A percentile compares a stretch with the other conserved stretches of the same genome.
These are phyloP conservation scores for Umbelopsis sp. DNA, from an alignment of 371 early-diverging fungal species.

Conservation along the genomic window DNA sequence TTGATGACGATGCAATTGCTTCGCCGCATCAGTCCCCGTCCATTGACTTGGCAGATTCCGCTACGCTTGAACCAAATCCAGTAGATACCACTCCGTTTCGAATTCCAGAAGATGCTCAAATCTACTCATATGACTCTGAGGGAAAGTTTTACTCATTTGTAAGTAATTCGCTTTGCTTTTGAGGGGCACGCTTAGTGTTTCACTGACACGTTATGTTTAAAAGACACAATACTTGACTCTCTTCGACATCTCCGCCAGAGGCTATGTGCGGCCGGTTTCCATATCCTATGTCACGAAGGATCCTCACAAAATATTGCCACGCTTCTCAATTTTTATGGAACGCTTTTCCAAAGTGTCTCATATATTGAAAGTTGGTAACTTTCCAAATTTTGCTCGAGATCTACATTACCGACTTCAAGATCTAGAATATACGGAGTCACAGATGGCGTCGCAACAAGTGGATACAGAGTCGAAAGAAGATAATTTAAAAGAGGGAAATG, in stretches of 20 bases:
- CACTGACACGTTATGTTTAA: not conserved
- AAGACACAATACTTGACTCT: conserved; percentile 64
- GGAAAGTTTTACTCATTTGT: conserved; percentile 61
- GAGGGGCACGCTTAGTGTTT: not conserved
- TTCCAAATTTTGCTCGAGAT: conserved; percentile 56
- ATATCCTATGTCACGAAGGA: conserved; percentile 61
- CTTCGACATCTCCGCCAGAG: conserved; percentile 63
- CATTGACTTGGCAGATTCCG: conserved; percentile 15
- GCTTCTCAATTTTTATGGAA: conserved; percentile 51
- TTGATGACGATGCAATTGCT: conserved; percentile 3
- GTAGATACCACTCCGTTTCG: conserved; percentile 39
- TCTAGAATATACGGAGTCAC: conserved; percentile 50
- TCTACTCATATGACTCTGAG: conserved; percentile 56
- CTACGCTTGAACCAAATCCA: not conserved
- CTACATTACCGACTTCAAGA: conserved; percentile 54
- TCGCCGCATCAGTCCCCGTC: conserved; percentile 14
- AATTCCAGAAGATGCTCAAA: conserved; percentile 65
- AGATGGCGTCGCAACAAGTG: not conserved
- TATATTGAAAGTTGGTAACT: conserved; percentile 61
- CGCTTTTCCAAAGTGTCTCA: conserved; percentile 46
- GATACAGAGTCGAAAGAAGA: not conserved
- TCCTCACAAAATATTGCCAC: conserved; percentile 49
- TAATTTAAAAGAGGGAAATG: not conserved
- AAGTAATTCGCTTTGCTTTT: conserved; percentile 25
- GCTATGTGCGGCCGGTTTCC: conserved; percentile 62